Base-by-base conservation (phyloP, 805 yeast genomes). In the Yarrowia keelungensis region DNA sequence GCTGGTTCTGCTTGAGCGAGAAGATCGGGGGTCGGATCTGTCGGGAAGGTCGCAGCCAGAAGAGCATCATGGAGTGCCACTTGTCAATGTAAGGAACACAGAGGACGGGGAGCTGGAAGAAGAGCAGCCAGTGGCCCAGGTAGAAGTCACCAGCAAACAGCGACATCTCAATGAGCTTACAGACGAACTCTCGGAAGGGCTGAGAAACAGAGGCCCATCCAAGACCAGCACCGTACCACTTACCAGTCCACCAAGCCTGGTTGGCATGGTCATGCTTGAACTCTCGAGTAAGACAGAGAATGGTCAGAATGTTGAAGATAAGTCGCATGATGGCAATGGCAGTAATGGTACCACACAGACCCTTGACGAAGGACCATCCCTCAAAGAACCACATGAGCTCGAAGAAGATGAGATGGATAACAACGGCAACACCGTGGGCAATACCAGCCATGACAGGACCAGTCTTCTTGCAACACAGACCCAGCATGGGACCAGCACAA, bases 241-340 rank as follows among this genome's bases (percentile, higher is more conserved):
- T 93, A 85, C 99, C 99, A 69, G 97, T 91, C 99, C 99, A 95
- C 96, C 97, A 95, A 38, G 99, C 98, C 74, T 97, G 90, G 83
- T 95, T 95, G 45, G 98, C 84, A 77, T 89, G 91, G 81, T 94
- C 98, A 75, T 90, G 91, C 88, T 92, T 92, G 84, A 92, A 92
- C 82, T 95, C 99, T 84, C 99, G 88, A 67, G 98, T 91, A 77
- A 96, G 83, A 80, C 88, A 82, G 73, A 87, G 80, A 67, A 89
- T 82, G 11, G 97, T 91, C 84, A 95, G 83, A 75, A 89, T 78
- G 84, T 92, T 92, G 86, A 94, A 90, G 73, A 95, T 79, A 67
- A 90, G 81, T 82, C 98, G 88, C 84, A 96, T 97, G 75, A 91
- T 82, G 81, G 93, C 90, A 72, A 94, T 84, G 85, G 89, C 87